phyloP scores from a whole-genome alignment of 305 asterid species.

The Solanum aculeatissimum region DNA sequence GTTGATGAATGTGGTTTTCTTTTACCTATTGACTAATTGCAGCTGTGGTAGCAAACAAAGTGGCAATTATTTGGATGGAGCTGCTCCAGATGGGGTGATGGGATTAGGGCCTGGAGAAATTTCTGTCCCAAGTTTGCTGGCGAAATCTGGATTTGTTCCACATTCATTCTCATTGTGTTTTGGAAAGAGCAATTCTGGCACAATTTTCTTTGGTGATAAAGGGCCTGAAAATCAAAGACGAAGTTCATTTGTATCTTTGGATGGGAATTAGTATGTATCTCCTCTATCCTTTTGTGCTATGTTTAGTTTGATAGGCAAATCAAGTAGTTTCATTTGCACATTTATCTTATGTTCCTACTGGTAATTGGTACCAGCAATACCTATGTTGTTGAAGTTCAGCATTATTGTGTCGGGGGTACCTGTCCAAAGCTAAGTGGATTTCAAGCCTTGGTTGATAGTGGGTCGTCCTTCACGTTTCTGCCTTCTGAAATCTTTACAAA shows the following conservation, averaged over 20 bases:
- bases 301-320: neutral
- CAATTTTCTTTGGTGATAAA: conserved; percentile 71
- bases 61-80: conserved; percentile 64
- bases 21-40: conserved; percentile 8
- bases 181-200: conserved; percentile 61
- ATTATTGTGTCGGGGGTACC: conserved; percentile 41
- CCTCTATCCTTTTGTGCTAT: neutral
- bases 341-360: neutral
- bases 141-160: conserved; percentile 59
- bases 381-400: conserved; percentile 49
- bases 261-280: conserved; percentile 31
- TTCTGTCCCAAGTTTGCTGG: conserved; percentile 70
- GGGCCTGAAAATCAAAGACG: conserved; percentile 56
- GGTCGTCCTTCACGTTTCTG: conserved; percentile 65
- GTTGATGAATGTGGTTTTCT: neutral
- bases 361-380: conserved; percentile 16
- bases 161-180: conserved; percentile 79
- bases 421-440: conserved; percentile 44
- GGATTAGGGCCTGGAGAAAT: conserved; percentile 80
- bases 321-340: neutral
- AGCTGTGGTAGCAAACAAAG: conserved; percentile 89
- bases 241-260: conserved; percentile 35
- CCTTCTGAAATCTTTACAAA: conserved; percentile 37
- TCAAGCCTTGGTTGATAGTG: conserved; percentile 62
- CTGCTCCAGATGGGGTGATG: conserved; percentile 85